Conservation (phyloP, 169 alveolate species). For the Plasmodium vivax region DNA sequence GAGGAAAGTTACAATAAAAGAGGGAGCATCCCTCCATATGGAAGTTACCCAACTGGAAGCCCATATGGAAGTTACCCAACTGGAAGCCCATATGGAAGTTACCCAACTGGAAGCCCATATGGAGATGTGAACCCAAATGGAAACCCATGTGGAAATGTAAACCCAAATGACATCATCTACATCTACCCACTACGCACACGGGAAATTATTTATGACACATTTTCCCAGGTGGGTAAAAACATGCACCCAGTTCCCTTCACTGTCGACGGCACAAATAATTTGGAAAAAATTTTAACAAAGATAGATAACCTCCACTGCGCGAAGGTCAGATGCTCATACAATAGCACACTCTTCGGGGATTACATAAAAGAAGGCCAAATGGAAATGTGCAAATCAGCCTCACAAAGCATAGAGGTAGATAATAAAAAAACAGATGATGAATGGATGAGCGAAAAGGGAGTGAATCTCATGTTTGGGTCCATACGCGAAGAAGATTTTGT, state of each 20-base stretch:
- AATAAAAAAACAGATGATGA: not conserved
- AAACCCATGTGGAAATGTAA: not conserved
- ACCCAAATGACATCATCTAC: not conserved
- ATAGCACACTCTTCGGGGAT: slow-evolving; percentile 28
- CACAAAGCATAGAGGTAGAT: not conserved
- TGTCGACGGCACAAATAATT: slow-evolving; percentile 1
- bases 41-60: too few relatives aligned
- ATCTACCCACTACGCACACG: slow-evolving; percentile 22
- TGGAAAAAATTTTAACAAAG: slow-evolving; percentile 36
- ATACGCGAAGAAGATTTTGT: slow-evolving; percentile 17
- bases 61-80: not conserved
- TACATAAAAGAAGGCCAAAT: slow-evolving; percentile 41
- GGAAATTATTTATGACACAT: slow-evolving; percentile 19
- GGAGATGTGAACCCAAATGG: not conserved
- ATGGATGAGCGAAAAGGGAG: not conserved
- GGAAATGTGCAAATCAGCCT: not conserved
- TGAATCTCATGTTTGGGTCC: slow-evolving; percentile 49
- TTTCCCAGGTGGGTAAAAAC: slow-evolving; percentile 15
- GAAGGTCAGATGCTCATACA: slow-evolving; percentile 5
- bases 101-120: not conserved
- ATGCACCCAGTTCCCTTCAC: slow-evolving; percentile 48
- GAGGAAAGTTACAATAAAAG: slow-evolving; percentile 4
- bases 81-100: not conserved
- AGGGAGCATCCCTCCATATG: not conserved
- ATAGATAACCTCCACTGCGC: slow-evolving; percentile 47